Percentiles rank a stretch among this genome's conserved stretches.
Conservation (phyloP, 2,329 filamentous ascomycete species). For the Alternaria brassicae region DNA sequence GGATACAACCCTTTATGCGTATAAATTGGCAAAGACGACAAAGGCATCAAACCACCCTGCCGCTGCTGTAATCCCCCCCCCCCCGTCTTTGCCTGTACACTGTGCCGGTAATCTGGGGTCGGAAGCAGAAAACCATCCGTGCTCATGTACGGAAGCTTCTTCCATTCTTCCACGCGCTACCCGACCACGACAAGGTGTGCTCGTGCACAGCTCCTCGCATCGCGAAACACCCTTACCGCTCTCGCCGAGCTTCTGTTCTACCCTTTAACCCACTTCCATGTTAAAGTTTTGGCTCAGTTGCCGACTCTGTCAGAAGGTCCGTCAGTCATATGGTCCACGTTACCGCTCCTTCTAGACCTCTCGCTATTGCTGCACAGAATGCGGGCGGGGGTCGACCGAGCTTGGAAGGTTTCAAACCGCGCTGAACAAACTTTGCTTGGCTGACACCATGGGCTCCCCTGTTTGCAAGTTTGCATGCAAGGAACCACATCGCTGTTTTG, state of each 20-base stretch:
- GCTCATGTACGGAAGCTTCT: conserved; percentile 24
- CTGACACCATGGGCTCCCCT: neutral
- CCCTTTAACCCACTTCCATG: neutral
- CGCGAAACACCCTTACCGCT: conserved; percentile 9
- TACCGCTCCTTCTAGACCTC: neutral
- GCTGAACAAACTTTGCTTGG: neutral
- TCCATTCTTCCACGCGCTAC: conserved; percentile 20
- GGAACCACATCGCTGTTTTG: neutral
- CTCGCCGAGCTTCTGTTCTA: neutral
- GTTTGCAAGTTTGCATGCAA: conserved; percentile 1
- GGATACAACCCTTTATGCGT: conserved; percentile 1
- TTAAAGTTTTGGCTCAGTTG: neutral
- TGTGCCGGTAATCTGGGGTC: conserved; percentile 24
- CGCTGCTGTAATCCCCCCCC: conserved; percentile 11
- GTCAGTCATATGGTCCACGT: neutral
- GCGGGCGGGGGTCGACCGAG: neutral
- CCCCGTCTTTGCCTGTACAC: conserved; percentile 19
- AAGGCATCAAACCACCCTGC: conserved; percentile 10
- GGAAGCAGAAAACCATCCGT: conserved; percentile 10
- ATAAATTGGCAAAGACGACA: neutral
- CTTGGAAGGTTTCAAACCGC: neutral
- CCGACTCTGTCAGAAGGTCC: neutral
- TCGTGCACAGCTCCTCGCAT: conserved; percentile 5
- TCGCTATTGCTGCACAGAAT: conserved; percentile 2
- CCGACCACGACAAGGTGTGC: neutral